Evolutionary conservation across 495 filamentous ascomycete genomes (phyloP).

Genomic region (Hypomontagnella submonticulosa): DNA sequence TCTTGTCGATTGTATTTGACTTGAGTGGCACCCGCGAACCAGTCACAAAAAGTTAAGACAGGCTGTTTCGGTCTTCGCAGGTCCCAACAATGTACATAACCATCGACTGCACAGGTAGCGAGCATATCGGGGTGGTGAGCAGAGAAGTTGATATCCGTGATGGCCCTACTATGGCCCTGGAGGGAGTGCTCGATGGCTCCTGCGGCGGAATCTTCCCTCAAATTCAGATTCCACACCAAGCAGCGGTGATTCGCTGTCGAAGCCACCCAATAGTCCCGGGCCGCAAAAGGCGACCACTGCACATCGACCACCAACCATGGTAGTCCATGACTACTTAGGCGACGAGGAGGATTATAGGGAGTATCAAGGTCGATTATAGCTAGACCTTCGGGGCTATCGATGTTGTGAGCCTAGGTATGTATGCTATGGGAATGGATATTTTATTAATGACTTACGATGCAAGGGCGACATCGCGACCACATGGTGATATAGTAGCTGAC

Average conservation of each 20-base stretch:
- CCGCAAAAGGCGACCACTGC: conserved; percentile 95
- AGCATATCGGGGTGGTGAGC: conserved; percentile 90
- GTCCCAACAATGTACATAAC: conserved; percentile 95
- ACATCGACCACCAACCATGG: conserved; percentile 99
- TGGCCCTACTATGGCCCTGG: conserved; percentile 87
- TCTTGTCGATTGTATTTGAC: conserved; percentile 96
- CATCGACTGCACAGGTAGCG: conserved; percentile 92
- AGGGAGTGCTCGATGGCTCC: conserved; percentile 86
- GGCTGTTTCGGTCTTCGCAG: conserved; percentile 78
- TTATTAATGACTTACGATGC: conserved; percentile 71
- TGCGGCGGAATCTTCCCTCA: conserved; percentile 75
- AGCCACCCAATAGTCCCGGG: conserved; percentile 90
- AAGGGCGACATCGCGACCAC: conserved; percentile 89
- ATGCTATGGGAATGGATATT: background rate
- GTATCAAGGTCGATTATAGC: conserved; percentile 95
- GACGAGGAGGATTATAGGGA: conserved; percentile 86
- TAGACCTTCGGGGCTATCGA: conserved; percentile 74
- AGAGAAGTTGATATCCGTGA: conserved; percentile 97
- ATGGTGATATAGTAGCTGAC: conserved; percentile 84
- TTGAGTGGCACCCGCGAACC: conserved; percentile 94
- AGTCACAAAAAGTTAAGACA: conserved; percentile 87
- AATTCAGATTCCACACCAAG: conserved; percentile 91
- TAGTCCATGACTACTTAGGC: conserved; percentile 81
- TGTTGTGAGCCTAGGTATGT: conserved; percentile 15
- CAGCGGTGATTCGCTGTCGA: conserved; percentile 96